Percentiles rank a stretch among this genome's conserved stretches.
Conservation (phyloP, 192 early-diverging fungal species). For the Dissophora ornata region DNA sequence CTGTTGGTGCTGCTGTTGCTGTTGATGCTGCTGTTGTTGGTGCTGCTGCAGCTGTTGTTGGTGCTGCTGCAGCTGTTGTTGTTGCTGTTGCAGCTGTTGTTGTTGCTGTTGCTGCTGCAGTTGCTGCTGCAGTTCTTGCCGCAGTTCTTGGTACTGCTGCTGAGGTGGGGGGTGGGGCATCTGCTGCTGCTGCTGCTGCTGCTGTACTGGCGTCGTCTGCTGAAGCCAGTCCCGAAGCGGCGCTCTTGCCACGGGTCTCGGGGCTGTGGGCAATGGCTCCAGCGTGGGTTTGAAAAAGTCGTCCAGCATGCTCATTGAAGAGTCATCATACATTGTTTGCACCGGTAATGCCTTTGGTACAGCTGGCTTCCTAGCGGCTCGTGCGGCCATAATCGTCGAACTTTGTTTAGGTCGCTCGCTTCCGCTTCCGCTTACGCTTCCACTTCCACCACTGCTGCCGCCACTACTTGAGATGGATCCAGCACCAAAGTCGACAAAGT, state of each 20-base stretch:
- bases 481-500: slow-evolving; percentile 28
- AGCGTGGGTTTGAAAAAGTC: slow-evolving; percentile 41
- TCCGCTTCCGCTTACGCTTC: not conserved
- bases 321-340: not conserved
- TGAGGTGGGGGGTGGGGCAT: not conserved
- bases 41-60: slow-evolving; percentile 2
- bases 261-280: not conserved
- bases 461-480: not conserved
- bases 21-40: not conserved
- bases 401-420: not conserved
- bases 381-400: not conserved
- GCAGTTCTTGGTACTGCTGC: not conserved
- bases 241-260: slow-evolving; percentile 11
- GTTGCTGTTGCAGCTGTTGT: not conserved
- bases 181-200: not conserved
- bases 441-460: not conserved
- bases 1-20: slow-evolving; percentile 8
- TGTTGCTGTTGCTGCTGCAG: not conserved
- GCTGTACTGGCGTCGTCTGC: not conserved
- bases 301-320: slow-evolving; percentile 28
- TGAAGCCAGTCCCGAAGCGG: not conserved
- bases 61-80: not conserved
- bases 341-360: not conserved
- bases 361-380: not conserved
- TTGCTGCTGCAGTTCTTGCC: slow-evolving; percentile 1